Base-by-base conservation (phyloP, 1,139 yeast species). In the Suhomyces wounanorum region DNA sequence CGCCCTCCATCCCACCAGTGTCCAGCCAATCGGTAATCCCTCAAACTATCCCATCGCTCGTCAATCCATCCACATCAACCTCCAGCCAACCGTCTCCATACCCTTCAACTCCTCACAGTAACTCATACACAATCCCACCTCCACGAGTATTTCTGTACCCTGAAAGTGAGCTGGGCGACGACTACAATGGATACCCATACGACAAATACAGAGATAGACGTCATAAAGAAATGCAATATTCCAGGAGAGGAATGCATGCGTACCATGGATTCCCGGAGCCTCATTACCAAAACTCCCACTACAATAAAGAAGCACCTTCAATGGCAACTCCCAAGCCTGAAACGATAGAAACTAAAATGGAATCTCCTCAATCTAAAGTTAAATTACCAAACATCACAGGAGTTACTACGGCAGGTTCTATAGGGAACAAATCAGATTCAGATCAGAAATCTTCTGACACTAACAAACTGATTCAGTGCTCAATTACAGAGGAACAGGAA, bases 151-250 rank as follows among this genome's bases (percentile, higher is more conserved):
- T 30, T 10, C 41, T 13, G 18, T 38, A 38, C 14, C 26, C 41
- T 9, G 28, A 28, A 16, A n/a, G 39, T 11, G 43, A 38, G 11
- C 47, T 26, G 35, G 43, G 14, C 9, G 43, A 40, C 3, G 43
- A 28, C 14, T 40, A 40, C 43, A 26, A 28, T 13, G 33, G 21
- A 7, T 40, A 40, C 14, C 23, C 23, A 8, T 40, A 40, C 30
- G 35, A 40, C 25, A 28, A 26, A n/a, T 40, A 26, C 43, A 17
- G 43, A 26, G 42, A 39, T 16, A 26, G 43, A 28, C 25, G 43
- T 5, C 30, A 43, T 14, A 28, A 28, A 11, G 40, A 23, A 1
- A 13, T 23, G 40, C 14, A 14, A 13, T 37, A 18, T 37, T 23
- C 40, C 8, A 18, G 40, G 5, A 18, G 40, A 37, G 28, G 28